A percentile compares a stretch with the other conserved stretches of the same genome.
phyloP scores from a whole-genome alignment of 140 eudicot species.

The Cichorium intybus region DNA sequence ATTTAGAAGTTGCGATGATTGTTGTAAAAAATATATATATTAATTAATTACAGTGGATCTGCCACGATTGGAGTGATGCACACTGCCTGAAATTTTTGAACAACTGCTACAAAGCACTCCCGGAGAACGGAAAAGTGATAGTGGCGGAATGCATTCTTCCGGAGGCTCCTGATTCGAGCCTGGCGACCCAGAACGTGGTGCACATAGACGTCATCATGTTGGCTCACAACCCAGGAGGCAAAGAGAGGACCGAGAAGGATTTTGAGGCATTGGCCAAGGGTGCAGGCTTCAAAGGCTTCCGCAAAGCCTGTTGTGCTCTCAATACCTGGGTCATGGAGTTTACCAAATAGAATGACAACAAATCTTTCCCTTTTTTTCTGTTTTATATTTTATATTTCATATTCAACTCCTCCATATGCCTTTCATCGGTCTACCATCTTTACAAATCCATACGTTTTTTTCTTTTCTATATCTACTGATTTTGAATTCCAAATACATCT shows the following conservation, averaged over 20 bases:
- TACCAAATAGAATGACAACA: constrained; percentile 16
- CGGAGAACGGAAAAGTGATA: constrained; percentile 40
- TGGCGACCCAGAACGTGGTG: constrained; percentile 28
- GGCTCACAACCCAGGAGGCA: constrained; percentile 49
- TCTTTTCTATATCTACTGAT: neutral
- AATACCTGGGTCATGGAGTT: constrained; percentile 48
- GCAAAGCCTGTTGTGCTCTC: constrained; percentile 35
- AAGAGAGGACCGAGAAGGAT: constrained; percentile 44
- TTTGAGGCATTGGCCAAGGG: constrained; percentile 37
- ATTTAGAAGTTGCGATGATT: too few species aligned
- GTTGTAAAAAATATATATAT: too few species aligned
- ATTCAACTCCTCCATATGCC: neutral
- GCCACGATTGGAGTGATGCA: constrained; percentile 58
- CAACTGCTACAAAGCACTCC: constrained; percentile 40
- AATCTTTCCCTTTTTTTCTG: neutral
- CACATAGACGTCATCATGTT: constrained; percentile 34
- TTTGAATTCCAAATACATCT: neutral
- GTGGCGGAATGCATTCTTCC: constrained; percentile 42
- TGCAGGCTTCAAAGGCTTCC: constrained; percentile 34
- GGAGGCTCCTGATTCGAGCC: constrained; percentile 26
- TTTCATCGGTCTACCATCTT: neutral
- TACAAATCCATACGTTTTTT: neutral
- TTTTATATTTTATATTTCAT: too few species aligned
- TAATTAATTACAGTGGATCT: constrained; percentile 31
- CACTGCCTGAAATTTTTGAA: constrained; percentile 34